A percentile compares a stretch with the other conserved stretches of the same genome.
phyloP scores from a whole-genome alignment of 2,329 filamentous ascomycete genomes.

The Hypoxylon sp. region DNA sequence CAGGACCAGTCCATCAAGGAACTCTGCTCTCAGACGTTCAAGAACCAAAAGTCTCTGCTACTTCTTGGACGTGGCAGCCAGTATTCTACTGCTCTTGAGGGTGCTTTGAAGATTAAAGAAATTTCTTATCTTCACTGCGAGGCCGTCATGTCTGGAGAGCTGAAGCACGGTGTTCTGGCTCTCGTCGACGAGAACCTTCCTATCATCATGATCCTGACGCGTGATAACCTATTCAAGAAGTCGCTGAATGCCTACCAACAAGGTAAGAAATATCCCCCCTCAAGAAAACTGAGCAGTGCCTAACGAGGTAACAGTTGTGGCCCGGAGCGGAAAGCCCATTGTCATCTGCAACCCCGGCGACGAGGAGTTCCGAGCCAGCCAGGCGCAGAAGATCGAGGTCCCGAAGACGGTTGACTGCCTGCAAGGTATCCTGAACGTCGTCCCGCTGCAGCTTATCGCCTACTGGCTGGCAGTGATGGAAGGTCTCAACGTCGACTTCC shows the following conservation, averaged over 20 bases:
- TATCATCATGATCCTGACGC: conserved; percentile 99
- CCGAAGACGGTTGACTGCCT: conserved; percentile 94
- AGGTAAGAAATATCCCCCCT: conserved; percentile 61
- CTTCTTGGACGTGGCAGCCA: conserved; percentile 95
- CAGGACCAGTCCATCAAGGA: conserved; percentile 95
- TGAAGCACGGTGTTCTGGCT: conserved; percentile 98
- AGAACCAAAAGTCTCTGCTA: conserved; percentile 95
- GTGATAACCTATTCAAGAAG: conserved; percentile 96
- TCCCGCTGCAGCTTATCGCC: conserved; percentile 96
- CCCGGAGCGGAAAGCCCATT: conserved; percentile 94
- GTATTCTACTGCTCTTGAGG: conserved; percentile 96
- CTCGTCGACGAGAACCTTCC: conserved; percentile 98
- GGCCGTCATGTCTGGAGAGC: conserved; percentile 99
- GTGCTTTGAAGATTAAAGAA: conserved; percentile 99
- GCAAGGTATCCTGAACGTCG: conserved; percentile 97
- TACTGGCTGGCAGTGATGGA: conserved; percentile 99
- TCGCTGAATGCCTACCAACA: conserved; percentile 99
- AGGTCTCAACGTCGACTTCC: conserved; percentile 98
- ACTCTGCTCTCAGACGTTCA: conserved; percentile 90
- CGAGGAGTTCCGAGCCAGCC: conserved; percentile 85
- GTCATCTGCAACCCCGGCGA: conserved; percentile 96
- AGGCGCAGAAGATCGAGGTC: conserved; percentile 97
- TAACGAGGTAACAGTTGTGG: conserved; percentile 75
- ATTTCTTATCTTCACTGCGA: conserved; percentile 99
- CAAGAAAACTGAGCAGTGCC: conserved; percentile 11